Percentiles rank a stretch among this genome's conserved stretches.
Evolutionary conservation across 2,329 filamentous ascomycete genomes (phyloP).

Genomic region (Colletotrichum gigasporum): DNA sequence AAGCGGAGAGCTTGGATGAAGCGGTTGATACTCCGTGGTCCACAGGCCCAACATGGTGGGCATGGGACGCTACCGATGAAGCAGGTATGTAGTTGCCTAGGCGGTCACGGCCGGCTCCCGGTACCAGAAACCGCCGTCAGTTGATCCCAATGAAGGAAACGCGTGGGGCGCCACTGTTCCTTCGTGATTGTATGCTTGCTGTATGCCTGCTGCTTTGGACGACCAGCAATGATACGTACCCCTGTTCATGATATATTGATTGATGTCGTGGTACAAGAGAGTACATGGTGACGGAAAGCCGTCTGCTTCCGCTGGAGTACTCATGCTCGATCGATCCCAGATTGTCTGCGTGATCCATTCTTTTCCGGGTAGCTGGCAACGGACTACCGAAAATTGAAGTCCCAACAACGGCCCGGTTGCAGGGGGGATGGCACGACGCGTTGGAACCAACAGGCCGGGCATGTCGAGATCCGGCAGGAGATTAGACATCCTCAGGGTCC

Average conservation of each 20-base stretch:
- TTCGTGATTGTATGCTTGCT: too few species aligned
- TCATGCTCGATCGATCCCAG: not conserved
- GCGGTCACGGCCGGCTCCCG: too few species aligned
- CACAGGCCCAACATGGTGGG: too few species aligned
- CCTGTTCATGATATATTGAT: not conserved
- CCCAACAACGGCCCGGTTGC: not conserved
- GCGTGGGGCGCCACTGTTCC: too few species aligned
- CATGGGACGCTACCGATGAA: too few species aligned
- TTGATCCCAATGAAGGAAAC: too few species aligned
- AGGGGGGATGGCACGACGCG: not conserved
- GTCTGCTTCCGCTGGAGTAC: too few species aligned
- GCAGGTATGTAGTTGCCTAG: too few species aligned
- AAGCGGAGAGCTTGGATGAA: too few species aligned
- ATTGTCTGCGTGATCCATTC: not conserved
- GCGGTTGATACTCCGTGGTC: too few species aligned
- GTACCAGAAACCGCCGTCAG: too few species aligned
- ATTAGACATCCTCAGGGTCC: constrained; percentile 21
- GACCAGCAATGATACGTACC: not conserved
- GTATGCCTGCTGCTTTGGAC: not conserved
- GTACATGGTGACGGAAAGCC: not conserved
- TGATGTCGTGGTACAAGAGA: not conserved
- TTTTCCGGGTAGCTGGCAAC: constrained; percentile 7
- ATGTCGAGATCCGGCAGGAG: not conserved
- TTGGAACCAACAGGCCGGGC: not conserved
- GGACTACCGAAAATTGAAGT: not conserved